These are phyloP conservation scores for Aspergillus fumigatiaffinis DNA, from an alignment of 2,329 filamentous ascomycete genomes.

Conservation along the genomic window DNA sequence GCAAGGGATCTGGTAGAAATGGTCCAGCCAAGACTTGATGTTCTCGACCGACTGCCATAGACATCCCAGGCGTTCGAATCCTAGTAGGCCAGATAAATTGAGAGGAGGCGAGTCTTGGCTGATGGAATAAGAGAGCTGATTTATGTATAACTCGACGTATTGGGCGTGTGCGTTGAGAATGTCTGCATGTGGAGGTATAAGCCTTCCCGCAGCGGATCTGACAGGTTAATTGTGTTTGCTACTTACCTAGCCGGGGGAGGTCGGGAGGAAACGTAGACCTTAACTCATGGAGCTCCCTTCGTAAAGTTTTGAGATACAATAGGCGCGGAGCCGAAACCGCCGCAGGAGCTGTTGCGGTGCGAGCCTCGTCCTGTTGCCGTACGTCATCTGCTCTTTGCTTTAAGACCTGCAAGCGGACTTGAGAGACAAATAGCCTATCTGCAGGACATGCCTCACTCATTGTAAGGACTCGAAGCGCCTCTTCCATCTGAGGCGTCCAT, in stretches of 20 bases:
- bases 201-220: neutral
- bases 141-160: slow-evolving; percentile 26
- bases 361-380: slow-evolving; percentile 26
- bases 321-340: slow-evolving; percentile 11
- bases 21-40: slow-evolving; percentile 32
- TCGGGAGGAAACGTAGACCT: slow-evolving; percentile 21
- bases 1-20: slow-evolving; percentile 26
- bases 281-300: slow-evolving; percentile 30
- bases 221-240: too few species aligned
- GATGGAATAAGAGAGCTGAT: slow-evolving; percentile 25
- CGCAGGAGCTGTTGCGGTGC: slow-evolving; percentile 5
- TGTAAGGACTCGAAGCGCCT: slow-evolving; percentile 27
- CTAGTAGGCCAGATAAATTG: slow-evolving; percentile 11
- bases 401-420: slow-evolving; percentile 37
- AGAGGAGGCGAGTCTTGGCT: slow-evolving; percentile 13
- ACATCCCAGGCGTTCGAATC: slow-evolving; percentile 31
- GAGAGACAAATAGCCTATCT: slow-evolving; percentile 30
- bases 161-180: slow-evolving; percentile 25
- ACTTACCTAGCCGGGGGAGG: slow-evolving; percentile 20
- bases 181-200: slow-evolving; percentile 15
- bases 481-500: slow-evolving; percentile 41
- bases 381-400: slow-evolving; percentile 28
- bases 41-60: slow-evolving; percentile 33
- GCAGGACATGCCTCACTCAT: slow-evolving; percentile 20
- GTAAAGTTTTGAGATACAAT: slow-evolving; percentile 30